Conservation (phyloP, 148 eudicot genomes). For the Rhododendron simsii region DNA sequence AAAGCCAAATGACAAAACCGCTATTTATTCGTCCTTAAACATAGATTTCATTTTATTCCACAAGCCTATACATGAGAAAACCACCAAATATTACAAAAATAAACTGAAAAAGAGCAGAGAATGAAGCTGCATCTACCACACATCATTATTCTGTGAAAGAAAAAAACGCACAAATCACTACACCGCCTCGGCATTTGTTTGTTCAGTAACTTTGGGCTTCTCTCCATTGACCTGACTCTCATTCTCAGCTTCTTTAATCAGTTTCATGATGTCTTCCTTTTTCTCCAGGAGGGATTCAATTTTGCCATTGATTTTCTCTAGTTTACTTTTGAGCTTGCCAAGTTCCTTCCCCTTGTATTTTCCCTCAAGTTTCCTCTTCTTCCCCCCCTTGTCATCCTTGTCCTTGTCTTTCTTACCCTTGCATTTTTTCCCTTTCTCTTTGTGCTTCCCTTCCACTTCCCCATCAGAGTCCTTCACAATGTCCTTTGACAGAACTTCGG, state of each 20-base stretch:
- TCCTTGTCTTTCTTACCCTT: conserved; percentile 33
- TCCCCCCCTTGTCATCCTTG: conserved; percentile 36
- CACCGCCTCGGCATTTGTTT: neutral
- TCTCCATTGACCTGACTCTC: conserved; percentile 28
- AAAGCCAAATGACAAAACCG: neutral
- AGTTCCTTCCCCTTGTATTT: conserved; percentile 38
- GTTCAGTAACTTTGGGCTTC: conserved; percentile 27
- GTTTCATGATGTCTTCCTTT: conserved; percentile 46
- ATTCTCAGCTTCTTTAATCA: conserved; percentile 51
- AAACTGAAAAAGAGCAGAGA: neutral
- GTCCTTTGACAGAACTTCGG: conserved; percentile 15
- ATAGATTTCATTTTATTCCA: neutral
- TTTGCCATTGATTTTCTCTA: conserved; percentile 63
- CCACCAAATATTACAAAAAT: neutral
- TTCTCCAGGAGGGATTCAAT: conserved; percentile 61
- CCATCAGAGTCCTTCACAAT: conserved; percentile 12
- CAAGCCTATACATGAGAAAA: neutral
- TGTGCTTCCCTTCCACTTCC: conserved; percentile 16
- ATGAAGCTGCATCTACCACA: neutral
- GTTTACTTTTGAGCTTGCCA: conserved; percentile 52
- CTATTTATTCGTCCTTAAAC: neutral
- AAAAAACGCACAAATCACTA: neutral
- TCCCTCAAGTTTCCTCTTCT: conserved; percentile 19
- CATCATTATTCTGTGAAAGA: neutral
- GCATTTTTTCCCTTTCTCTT: conserved; percentile 22